Evolutionary conservation across 345 rosid genomes (phyloP), one percentile per base, ranked within the genome.

Genomic region (Aegle marmelos): DNA sequence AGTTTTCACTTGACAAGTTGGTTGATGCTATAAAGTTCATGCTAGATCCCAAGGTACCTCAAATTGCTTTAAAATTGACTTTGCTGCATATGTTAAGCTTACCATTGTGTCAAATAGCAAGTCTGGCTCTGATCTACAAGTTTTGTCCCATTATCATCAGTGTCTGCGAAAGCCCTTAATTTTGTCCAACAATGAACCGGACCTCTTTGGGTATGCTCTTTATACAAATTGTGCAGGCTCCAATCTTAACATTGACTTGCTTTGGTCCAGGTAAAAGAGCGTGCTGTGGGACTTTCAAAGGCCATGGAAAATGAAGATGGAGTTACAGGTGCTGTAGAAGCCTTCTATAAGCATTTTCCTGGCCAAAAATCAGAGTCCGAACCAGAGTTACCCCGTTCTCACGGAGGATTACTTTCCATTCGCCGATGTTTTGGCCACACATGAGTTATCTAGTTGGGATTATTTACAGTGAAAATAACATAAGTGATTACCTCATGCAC

Each of bases 271-370:
- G 93, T 89, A 75, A 90, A 90, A 78, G n/a, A 58, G 19, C 37
- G 78, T 28, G 91, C 89, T 7, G 70, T 76, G 5, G 87, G 85
- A 59, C 13, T 88, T 48, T 88, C 91, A 5, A 72, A 82, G 79
- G 88, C 78, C 56, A 86, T 90, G 83, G 85, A 83, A 69, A 59
- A 78, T 11, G 91, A 90, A 78, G 93, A 90, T 65, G 88, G 90
- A 22, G 90, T 86, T 27, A 56, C 84, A 63, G 92, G 89, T 54
- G 89, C 90, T n/a, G 90, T 88, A 34, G 80, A 70, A 48, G 89
- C 90, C 64, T 90, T 90, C 78, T 87, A 87, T 58, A 87, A 85
- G 79, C 90, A 90, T 76, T 90, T 74, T 74, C 87, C 88, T 8
- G 70, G 25, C 0, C 11, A 65, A 28, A 79, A 67, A 10, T 19